phyloP scores from a whole-genome alignment of 176 grass and related monocot species.

The Pontederia paniculata region DNA sequence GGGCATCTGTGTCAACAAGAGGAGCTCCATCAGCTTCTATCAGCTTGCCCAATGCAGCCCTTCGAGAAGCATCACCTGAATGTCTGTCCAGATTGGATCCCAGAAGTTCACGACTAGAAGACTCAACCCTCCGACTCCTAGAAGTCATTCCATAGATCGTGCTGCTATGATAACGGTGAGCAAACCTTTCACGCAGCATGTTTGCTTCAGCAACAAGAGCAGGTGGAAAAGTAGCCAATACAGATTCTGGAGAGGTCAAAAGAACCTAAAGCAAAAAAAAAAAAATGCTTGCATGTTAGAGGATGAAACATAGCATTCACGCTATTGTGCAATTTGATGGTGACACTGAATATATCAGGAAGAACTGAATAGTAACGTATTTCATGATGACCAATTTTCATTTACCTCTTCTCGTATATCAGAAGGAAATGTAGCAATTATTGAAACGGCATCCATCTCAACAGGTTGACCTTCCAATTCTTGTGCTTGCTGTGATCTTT shows the following conservation, averaged over 20 bases:
- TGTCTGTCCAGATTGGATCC: constrained; percentile 42
- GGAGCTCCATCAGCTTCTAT: constrained; percentile 80
- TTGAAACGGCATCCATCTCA: constrained; percentile 98
- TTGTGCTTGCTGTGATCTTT: constrained; percentile 73
- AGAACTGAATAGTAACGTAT: not conserved
- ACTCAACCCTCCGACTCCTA: constrained; percentile 76
- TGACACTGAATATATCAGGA: not conserved
- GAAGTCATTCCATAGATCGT: constrained; percentile 76
- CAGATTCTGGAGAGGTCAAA: constrained; percentile 93
- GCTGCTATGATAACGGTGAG: constrained; percentile 68
- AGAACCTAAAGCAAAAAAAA: constrained; percentile 52
- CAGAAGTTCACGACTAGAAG: constrained; percentile 56
- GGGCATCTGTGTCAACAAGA: constrained; percentile 71
- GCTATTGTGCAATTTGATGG: no score
- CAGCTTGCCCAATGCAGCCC: constrained; percentile 46
- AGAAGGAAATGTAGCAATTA: constrained; percentile 93
- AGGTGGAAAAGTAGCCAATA: constrained; percentile 85
- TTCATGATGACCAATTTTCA: not conserved
- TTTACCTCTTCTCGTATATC: constrained; percentile 97
- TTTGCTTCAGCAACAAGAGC: constrained; percentile 97
- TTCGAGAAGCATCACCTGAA: constrained; percentile 48
- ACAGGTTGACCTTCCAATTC: constrained; percentile 94
- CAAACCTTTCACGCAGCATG: constrained; percentile 94
- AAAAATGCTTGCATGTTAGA: not conserved
- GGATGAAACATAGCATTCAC: no score